phyloP scores from a whole-genome alignment of 495 filamentous ascomycete genomes.

The Aspergillus conjunctus region DNA sequence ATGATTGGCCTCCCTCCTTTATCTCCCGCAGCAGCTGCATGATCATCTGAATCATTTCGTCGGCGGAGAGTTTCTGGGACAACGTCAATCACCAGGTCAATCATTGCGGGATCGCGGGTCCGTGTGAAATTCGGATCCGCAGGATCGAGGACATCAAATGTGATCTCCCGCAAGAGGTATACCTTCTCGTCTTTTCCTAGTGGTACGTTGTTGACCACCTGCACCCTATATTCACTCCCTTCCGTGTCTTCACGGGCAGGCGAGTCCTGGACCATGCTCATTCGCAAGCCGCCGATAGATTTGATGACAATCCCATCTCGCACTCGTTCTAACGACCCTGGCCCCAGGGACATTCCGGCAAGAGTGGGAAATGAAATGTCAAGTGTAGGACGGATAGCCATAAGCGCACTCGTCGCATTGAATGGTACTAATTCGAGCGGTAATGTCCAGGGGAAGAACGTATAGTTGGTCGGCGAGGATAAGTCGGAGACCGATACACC shows the following conservation, averaged over 20 bases:
- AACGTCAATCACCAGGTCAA: slow-evolving; percentile 72
- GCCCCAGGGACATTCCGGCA: slow-evolving; percentile 56
- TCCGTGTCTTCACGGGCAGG: slow-evolving; percentile 34
- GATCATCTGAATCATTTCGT: slow-evolving; percentile 44
- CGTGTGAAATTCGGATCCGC: slow-evolving; percentile 83
- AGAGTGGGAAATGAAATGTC: slow-evolving; percentile 80
- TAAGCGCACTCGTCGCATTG: slow-evolving; percentile 70
- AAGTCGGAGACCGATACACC: slow-evolving; percentile 59
- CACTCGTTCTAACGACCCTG: slow-evolving; percentile 59
- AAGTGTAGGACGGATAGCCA: slow-evolving; percentile 63
- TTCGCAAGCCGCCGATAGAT: slow-evolving; percentile 72
- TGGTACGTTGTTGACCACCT: slow-evolving; percentile 74
- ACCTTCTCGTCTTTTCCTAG: slow-evolving; percentile 90
- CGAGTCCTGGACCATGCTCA: slow-evolving; percentile 76
- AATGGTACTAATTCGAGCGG: slow-evolving; percentile 70
- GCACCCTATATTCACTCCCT: slow-evolving; percentile 63
- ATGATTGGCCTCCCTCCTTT: slow-evolving; percentile 26
- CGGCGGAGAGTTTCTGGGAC: slow-evolving; percentile 41
- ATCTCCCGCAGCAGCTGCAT: slow-evolving; percentile 25
- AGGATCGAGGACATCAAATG: slow-evolving; percentile 68
- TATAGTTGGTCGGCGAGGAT: slow-evolving; percentile 72
- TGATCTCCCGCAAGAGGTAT: slow-evolving; percentile 73
- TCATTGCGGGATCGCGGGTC: slow-evolving; percentile 66
- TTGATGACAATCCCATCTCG: slow-evolving; percentile 78
- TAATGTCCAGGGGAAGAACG: slow-evolving; percentile 91